Base-by-base conservation (phyloP, 345 rosid genomes). In the Heritiera littoralis region DNA sequence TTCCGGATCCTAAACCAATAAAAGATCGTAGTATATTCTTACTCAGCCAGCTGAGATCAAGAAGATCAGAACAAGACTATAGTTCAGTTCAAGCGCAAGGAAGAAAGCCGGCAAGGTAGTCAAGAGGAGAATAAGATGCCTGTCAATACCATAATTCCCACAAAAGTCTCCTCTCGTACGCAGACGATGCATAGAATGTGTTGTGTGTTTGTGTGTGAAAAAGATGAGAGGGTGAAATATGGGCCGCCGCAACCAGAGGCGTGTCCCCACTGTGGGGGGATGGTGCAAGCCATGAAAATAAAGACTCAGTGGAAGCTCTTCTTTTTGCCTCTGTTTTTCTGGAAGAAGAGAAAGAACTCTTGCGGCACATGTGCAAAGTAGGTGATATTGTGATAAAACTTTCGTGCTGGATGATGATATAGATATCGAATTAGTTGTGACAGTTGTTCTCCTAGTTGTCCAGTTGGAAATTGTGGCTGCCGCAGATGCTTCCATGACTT, bases 231-330 rank as follows among this genome's bases (percentile, higher is more conserved):
- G 55, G 17, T 68, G 35, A 68, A 14, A 28, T 30, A 70, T 49
- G 35, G 41, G 59, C 59, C 2, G 58, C 74, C 58, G 9, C 74
- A 28, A 28, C 23, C 74, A 30, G 59, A 56, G 59, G n/a, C 58
- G 1, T 70, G 74, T 70, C 74, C 74, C 58, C 28, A 7, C 41
- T 70, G 74, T 49, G 74, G 74, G 28, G 74, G 74, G 43, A 28
- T 23, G 43, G 20, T 70, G 20, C 74, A 49, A 30, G 59, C 74
- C 49, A 49, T 49, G 9, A 70, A 70, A 4, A 28, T 30, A 28
- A 70, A 70, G 59, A 70, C 74, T 14, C 35, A 45, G 5, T 70
- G 74, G 74, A 70, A 49, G 74, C 30, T 70, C 6, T 30, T 30
- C 58, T 48, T 7, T 49, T 49, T 70, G 58, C 74, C 74, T 8